Conservation (phyloP, 2,329 filamentous ascomycete genomes). For the Microsporum ferrugineum region DNA sequence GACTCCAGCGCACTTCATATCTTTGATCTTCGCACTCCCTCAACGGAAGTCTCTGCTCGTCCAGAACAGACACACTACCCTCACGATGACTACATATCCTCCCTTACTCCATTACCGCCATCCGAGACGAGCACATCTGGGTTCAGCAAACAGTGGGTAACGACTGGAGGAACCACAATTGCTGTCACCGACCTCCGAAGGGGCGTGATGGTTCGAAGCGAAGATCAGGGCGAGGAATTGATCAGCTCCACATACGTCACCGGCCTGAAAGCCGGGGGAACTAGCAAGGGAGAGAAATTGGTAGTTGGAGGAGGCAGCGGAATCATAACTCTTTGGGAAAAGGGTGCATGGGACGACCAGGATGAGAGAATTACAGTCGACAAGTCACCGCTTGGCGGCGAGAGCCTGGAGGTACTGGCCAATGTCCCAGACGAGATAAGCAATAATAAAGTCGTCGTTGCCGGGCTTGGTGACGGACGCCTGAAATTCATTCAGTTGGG, state of each 20-base stretch:
- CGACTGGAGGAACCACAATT: conserved; percentile 80
- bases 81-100: conserved; percentile 87
- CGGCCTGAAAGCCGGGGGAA: conserved; percentile 56
- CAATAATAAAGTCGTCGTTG: conserved; percentile 54
- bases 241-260: conserved; percentile 69
- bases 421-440: conserved; percentile 60
- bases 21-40: conserved; percentile 63
- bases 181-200: conserved; percentile 79
- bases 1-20: conserved; percentile 84
- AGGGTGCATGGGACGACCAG: conserved; percentile 88
- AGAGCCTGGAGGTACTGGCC: conserved; percentile 69
- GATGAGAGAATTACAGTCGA: conserved; percentile 78
- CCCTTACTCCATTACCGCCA: conserved; percentile 70
- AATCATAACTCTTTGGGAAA: conserved; percentile 85
- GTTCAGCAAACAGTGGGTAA: conserved; percentile 89
- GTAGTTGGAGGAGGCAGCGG: conserved; percentile 69
- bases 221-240: conserved; percentile 90
- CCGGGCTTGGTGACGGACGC: conserved; percentile 70
- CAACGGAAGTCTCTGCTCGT: conserved; percentile 44
- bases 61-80: conserved; percentile 73
- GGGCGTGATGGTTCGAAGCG: conserved; percentile 76
- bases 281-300: conserved; percentile 61
- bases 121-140: conserved; percentile 73
- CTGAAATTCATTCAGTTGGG: conserved; percentile 68
- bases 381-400: conserved; percentile 49